Conservation (phyloP, 768 basidiomycete genomes). For the Ephemerocybe angulata region DNA sequence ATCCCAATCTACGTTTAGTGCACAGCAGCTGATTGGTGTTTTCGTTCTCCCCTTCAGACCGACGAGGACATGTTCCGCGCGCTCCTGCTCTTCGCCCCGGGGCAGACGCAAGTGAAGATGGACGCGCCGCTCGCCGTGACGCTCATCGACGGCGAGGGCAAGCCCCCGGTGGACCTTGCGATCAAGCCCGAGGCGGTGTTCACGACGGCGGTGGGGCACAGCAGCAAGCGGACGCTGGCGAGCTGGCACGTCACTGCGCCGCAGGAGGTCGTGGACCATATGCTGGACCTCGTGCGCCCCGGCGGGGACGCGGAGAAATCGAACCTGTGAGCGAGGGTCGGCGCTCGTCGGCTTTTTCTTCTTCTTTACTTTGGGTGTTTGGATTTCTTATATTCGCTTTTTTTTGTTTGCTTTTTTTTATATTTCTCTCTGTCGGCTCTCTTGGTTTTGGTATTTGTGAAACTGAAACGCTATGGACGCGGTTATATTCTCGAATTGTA, state of each 20-base stretch:
- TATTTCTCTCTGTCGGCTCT: too few relatives aligned
- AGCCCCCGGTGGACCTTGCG: conserved; percentile 52
- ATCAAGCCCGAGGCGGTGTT: conserved; percentile 73
- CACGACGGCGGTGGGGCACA: conserved; percentile 91
- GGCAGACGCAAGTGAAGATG: conserved; percentile 44
- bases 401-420: neutral
- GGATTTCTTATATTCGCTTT: neutral
- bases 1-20: neutral
- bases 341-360: neutral
- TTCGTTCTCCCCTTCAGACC: conserved; percentile 46
- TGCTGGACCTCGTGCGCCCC: conserved; percentile 53
- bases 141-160: conserved; percentile 44
- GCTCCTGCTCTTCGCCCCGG: conserved; percentile 58
- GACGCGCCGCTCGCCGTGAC: conserved; percentile 56
- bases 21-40: neutral
- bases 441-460: too few relatives aligned
- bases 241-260: conserved; percentile 91
- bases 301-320: neutral
- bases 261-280: conserved; percentile 78
- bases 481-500: too few relatives aligned
- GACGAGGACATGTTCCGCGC: conserved; percentile 99
- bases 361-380: neutral
- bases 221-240: conserved; percentile 84
- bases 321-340: neutral
- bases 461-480: too few relatives aligned